Percentiles rank a stretch among this genome's conserved stretches.
Evolutionary conservation across 2,329 filamentous ascomycete genomes (phyloP).

Genomic region (Fusarium caatingaense): DNA sequence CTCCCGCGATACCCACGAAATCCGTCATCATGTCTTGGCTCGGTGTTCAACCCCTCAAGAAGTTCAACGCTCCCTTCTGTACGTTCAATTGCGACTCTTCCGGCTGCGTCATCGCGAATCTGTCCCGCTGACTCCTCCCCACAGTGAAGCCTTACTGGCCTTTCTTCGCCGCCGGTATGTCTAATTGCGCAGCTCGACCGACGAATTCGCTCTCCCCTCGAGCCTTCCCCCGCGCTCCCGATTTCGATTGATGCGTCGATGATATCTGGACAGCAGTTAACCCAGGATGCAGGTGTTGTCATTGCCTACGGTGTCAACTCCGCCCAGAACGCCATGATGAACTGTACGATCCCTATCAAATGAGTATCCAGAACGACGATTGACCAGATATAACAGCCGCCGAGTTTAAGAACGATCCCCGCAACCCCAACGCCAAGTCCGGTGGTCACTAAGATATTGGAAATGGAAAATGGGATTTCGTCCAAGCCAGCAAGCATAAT

Average conservation of each 20-base stretch:
- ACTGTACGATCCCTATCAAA: conserved; percentile 65
- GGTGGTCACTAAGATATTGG: conserved; percentile 57
- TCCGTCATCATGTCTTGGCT: conserved; percentile 78
- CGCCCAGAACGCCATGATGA: conserved; percentile 79
- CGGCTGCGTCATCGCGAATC: conserved; percentile 28
- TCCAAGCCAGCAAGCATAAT: conserved; percentile 41
- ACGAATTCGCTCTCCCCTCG: conserved; percentile 23
- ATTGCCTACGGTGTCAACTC: conserved; percentile 94
- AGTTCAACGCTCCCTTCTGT: conserved; percentile 84
- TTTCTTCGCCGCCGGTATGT: conserved; percentile 94
- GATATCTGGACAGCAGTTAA: conserved; percentile 43
- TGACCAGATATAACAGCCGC: conserved; percentile 69
- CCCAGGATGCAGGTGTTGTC: conserved; percentile 71
- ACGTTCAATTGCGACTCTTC: conserved; percentile 61
- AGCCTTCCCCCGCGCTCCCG: conserved; percentile 13
- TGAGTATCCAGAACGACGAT: conserved; percentile 31
- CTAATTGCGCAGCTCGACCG: conserved; percentile 35
- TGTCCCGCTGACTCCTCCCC: conserved; percentile 48
- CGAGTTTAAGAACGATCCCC: conserved; percentile 97
- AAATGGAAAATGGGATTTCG: conserved; percentile 40
- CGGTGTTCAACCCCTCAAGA: conserved; percentile 75
- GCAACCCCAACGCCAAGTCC: conserved; percentile 76
- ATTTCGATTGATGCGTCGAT: conserved; percentile 38
- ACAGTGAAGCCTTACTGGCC: conserved; percentile 90
- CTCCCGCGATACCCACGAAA: conserved; percentile 52